Base-by-base conservation (phyloP, 2,329 filamentous ascomycete species). In the Penicillium sp. region DNA sequence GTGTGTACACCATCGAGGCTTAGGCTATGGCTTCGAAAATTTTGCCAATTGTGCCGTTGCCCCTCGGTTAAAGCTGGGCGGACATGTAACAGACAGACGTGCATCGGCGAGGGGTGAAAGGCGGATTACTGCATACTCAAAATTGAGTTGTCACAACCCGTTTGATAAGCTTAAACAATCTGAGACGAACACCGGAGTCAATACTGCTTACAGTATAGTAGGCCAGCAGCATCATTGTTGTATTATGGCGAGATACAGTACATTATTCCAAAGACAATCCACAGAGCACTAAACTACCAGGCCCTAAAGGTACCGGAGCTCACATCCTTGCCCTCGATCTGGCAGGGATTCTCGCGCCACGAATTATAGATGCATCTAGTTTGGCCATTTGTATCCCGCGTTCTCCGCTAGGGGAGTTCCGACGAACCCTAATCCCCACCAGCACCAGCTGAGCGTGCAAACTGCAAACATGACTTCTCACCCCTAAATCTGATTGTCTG, bases 371-470 rank as follows among this genome's bases (percentile, higher is more conserved):
- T 13, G 40, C 40, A 44, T 12, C 17, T n/a, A 10, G n/a, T 44
- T 13, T 12, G 19, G 15, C 37, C 55, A 51, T 40, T 50, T 8
- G 30, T 6, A 47, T 44, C 53, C 59, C 54, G 54, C 37, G 51
- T 58, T 62, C 56, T 55, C 38, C 51, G 56, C 40, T 49, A 10
- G 55, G 40, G 47, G 53, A 57, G 30, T 57, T 57, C 53, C 38
- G 47, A 12, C 49, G 17, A 51, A 13, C 26, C 26, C 15, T 35
- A 51, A 8, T n/a, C 49, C n/a, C 49, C 49, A 51, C 44, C 10
- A 15, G 13, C 49, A 51, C 44, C 10, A 15, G 13, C 40, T 22
- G 2, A 12, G 40, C 24, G 9, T 5, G 40, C 10, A 44, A 44
- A 44, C 3, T 5, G 40, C 10, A 44, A 44, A 2, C 4, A 44